A percentile compares a stretch with the other conserved stretches of the same genome.
phyloP scores from a whole-genome alignment of 2,329 filamentous ascomycete genomes.

The Alternaria consortialis region DNA sequence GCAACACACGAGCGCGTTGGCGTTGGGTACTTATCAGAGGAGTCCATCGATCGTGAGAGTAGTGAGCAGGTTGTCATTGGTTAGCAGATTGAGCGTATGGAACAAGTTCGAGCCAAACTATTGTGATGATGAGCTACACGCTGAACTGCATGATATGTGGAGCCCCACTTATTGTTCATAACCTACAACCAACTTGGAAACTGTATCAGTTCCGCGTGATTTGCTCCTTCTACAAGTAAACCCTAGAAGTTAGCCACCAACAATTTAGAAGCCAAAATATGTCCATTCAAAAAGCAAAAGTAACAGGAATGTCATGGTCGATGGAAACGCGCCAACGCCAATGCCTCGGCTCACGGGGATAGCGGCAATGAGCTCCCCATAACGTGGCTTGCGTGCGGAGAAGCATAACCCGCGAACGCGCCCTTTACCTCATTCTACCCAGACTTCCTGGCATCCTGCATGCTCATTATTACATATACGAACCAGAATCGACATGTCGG shows the following conservation, averaged over 20 bases:
- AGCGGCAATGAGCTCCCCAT: conserved; percentile 4
- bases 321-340: neutral
- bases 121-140: too few relatives aligned
- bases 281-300: neutral
- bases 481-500: conserved; percentile 38
- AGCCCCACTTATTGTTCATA: neutral
- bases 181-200: neutral
- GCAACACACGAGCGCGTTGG: too few relatives aligned
- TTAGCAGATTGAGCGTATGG: too few relatives aligned
- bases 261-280: neutral
- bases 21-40: too few relatives aligned
- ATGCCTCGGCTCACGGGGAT: conserved; percentile 28
- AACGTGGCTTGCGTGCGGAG: conserved; percentile 21
- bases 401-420: conserved; percentile 21
- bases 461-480: conserved; percentile 9
- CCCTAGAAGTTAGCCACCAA: neutral
- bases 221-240: neutral
- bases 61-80: too few relatives aligned
- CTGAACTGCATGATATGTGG: too few relatives aligned
- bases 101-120: too few relatives aligned
- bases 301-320: too few relatives aligned
- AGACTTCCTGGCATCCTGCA: conserved; percentile 21
- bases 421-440: conserved; percentile 22
- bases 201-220: neutral
- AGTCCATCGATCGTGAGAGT: too few relatives aligned